Conservation (phyloP, 1,139 yeast genomes). For the Lodderomyces orthopsilosis region DNA sequence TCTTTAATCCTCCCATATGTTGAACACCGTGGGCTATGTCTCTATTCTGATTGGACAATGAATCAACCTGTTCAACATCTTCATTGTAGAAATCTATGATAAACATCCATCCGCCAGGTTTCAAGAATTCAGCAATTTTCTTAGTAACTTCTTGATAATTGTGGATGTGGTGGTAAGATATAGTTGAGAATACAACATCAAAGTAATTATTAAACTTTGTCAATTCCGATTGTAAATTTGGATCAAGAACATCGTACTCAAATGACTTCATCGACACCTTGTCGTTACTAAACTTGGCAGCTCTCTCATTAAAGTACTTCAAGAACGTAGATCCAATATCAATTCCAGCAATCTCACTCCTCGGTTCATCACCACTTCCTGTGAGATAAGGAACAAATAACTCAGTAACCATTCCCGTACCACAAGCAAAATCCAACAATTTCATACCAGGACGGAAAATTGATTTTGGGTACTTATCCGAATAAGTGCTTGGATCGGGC, state of each 20-base stretch:
- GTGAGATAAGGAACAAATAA: slow-evolving; percentile 28
- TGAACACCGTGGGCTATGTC: slow-evolving; percentile 20
- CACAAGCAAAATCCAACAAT: slow-evolving; percentile 45
- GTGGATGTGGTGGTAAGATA: slow-evolving; percentile 41
- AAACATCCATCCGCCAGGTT: slow-evolving; percentile 32
- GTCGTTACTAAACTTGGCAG: slow-evolving; percentile 7
- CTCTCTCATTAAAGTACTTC: slow-evolving; percentile 20
- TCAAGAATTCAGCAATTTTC: slow-evolving; percentile 32
- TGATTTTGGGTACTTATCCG: slow-evolving; percentile 13
- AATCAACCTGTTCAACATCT: slow-evolving; percentile 22
- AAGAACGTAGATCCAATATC: slow-evolving; percentile 36
- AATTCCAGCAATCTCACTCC: slow-evolving; percentile 29
- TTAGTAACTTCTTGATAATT: slow-evolving; percentile 29
- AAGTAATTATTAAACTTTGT: slow-evolving; percentile 21
- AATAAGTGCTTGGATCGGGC: slow-evolving; percentile 15
- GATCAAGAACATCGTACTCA: slow-evolving; percentile 31
- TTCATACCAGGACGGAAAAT: slow-evolving; percentile 26
- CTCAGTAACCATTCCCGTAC: slow-evolving; percentile 38
- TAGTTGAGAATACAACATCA: slow-evolving; percentile 36
- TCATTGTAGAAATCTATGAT: slow-evolving; percentile 38
- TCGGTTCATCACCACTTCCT: slow-evolving; percentile 1
- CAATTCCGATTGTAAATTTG: slow-evolving; percentile 14
- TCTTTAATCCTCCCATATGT: slow-evolving; percentile 37
- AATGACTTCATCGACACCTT: slow-evolving; percentile 15
- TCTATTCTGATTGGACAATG: slow-evolving; percentile 1